These are phyloP conservation scores for Boletus patriciae DNA, from an alignment of 768 basidiomycete species.

Conservation along the genomic window DNA sequence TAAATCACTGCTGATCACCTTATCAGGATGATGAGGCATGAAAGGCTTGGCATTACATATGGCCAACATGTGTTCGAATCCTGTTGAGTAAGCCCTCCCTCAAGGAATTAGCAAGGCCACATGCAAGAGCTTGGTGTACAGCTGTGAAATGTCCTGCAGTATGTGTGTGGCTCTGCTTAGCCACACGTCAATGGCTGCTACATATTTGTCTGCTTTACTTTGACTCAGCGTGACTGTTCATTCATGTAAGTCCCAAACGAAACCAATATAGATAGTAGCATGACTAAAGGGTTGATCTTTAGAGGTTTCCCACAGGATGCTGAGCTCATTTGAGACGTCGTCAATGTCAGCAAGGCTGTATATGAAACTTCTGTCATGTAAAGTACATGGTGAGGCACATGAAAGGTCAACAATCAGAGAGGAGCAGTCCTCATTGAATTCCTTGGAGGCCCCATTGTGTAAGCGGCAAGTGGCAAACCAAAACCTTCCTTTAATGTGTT, in stretches of 20 bases:
- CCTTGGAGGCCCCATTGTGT: no score
- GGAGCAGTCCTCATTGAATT: no score
- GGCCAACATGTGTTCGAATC: conserved; percentile 39
- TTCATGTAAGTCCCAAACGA: not conserved
- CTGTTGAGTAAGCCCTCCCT: conserved; percentile 42
- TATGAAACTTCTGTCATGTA: no score
- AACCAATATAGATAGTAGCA: not conserved
- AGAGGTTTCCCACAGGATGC: conserved; percentile 6
- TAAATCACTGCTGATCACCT: not conserved
- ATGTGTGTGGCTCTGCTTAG: not conserved
- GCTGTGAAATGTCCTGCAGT: not conserved
- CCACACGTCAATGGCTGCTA: not conserved
- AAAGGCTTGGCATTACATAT: conserved; percentile 33
- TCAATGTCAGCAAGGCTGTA: conserved; percentile 6
- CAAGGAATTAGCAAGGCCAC: conserved; percentile 23
- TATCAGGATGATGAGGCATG: conserved; percentile 19
- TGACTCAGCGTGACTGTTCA: not conserved
- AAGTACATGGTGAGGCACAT: no score
- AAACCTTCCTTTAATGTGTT: no score
- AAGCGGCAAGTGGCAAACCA: no score
- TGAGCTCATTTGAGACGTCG: not conserved
- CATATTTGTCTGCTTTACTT: not conserved
- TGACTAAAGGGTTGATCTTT: conserved; percentile 11
- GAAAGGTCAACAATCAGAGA: no score
- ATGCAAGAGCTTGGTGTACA: not conserved